A percentile compares a stretch with the other conserved stretches of the same genome.
Conservation (phyloP, 2,329 filamentous ascomycete species). For the Colletotrichum tanaceti region DNA sequence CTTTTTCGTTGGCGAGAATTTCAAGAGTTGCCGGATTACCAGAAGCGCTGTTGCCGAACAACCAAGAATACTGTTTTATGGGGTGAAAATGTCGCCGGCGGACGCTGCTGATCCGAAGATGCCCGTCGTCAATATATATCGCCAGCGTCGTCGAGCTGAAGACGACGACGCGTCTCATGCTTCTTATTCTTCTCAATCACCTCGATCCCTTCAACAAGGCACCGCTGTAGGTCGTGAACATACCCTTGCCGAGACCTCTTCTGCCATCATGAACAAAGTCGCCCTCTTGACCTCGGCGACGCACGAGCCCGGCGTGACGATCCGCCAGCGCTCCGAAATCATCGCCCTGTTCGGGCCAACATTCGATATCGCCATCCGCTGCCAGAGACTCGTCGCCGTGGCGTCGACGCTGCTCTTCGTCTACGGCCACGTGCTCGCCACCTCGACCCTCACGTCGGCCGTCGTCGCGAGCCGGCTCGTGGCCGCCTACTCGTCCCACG, state of each 20-base stretch:
- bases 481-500: slow-evolving; percentile 46
- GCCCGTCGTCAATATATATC: slow-evolving; percentile 34
- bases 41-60: slow-evolving; percentile 25
- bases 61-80: background rate
- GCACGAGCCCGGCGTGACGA: slow-evolving; percentile 48
- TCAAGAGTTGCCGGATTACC: background rate
- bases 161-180: background rate
- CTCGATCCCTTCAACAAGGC: slow-evolving; percentile 4
- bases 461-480: slow-evolving; percentile 47
- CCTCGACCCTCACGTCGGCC: slow-evolving; percentile 46
- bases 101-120: slow-evolving; percentile 21
- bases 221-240: slow-evolving; percentile 31
- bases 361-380: slow-evolving; percentile 50
- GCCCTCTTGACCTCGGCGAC: slow-evolving; percentile 54
- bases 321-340: slow-evolving; percentile 48
- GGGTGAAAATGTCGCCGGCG: slow-evolving; percentile 15
- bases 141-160: slow-evolving; percentile 9
- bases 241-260: slow-evolving; percentile 35
- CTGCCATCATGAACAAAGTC: slow-evolving; percentile 50
- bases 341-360: slow-evolving; percentile 50
- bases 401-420: slow-evolving; percentile 49
- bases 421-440: slow-evolving; percentile 48
- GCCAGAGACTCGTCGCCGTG: slow-evolving; percentile 50
- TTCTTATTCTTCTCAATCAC: background rate
- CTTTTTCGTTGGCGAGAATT: background rate